These are phyloP conservation scores for Epichloe brachyelytri DNA, from an alignment of 2,329 filamentous ascomycete genomes.

Conservation along the genomic window DNA sequence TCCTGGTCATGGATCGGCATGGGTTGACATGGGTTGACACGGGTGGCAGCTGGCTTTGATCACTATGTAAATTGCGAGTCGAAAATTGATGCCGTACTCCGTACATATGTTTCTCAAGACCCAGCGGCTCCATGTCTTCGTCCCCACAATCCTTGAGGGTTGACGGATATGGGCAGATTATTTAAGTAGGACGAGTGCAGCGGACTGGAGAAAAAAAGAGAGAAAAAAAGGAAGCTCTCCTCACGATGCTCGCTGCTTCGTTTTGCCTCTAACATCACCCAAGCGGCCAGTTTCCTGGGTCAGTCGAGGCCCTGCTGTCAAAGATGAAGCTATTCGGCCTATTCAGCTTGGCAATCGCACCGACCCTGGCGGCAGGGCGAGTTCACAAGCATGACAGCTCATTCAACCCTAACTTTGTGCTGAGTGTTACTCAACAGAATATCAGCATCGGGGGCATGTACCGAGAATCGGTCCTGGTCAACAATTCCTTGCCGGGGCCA, in stretches of 20 bases:
- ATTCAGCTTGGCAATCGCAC: neutral
- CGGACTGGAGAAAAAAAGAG: no score
- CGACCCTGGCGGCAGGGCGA: neutral
- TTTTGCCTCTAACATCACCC: neutral
- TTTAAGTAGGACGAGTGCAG: no score
- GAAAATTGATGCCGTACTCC: no score
- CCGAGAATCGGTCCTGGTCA: conserved; percentile 26
- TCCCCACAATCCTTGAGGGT: no score
- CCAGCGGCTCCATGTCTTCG: no score
- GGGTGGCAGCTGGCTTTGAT: no score
- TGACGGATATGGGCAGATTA: no score
- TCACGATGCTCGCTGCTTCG: neutral
- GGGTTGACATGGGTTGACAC: no score
- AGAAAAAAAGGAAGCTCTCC: neutral
- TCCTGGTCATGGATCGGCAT: no score
- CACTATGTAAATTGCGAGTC: no score
- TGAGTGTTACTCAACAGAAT: conserved; percentile 30
- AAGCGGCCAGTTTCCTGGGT: neutral
- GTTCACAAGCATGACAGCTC: conserved; percentile 12
- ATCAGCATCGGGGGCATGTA: conserved; percentile 14
- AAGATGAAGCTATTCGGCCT: neutral
- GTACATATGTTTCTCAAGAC: no score
- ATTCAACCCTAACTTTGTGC: conserved; percentile 30
- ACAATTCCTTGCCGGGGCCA: conserved; percentile 40
- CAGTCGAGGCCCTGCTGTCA: neutral